Conservation (phyloP, 495 filamentous ascomycete species). For the Aspergillus bridgeri region DNA sequence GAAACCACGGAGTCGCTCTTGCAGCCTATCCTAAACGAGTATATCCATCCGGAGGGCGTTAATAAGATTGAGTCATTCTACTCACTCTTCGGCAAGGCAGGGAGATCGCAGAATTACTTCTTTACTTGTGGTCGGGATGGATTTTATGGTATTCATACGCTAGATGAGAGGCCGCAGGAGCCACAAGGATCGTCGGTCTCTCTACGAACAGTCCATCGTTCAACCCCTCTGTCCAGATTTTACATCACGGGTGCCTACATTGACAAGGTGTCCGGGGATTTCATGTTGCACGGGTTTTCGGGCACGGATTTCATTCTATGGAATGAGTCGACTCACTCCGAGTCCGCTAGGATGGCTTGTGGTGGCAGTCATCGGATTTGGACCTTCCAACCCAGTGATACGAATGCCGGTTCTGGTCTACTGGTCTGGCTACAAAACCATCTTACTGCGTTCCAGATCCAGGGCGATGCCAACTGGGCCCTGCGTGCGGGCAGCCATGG, state of each 20-base stretch:
- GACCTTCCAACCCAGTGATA: constrained; percentile 43
- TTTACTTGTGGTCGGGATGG: constrained; percentile 75
- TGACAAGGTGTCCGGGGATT: constrained; percentile 36
- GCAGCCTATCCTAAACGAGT: constrained; percentile 23
- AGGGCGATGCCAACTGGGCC: constrained; percentile 42
- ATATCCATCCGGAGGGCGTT: constrained; percentile 59
- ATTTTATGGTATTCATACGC: constrained; percentile 56
- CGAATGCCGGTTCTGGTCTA: constrained; percentile 24
- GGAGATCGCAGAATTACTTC: constrained; percentile 26
- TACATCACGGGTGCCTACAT: constrained; percentile 68
- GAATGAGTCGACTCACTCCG: constrained; percentile 63
- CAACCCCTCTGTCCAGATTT: constrained; percentile 58
- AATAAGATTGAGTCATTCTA: constrained; percentile 54
- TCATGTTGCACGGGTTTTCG: constrained; percentile 78
- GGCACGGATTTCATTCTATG: constrained; percentile 74
- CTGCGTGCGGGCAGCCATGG: constrained; percentile 75
- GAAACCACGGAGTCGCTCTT: constrained; percentile 15
- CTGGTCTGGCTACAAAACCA: constrained; percentile 53
- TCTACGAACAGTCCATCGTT: constrained; percentile 48
- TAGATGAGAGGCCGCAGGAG: constrained; percentile 5
- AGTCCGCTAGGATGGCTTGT: constrained; percentile 68
- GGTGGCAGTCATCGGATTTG: constrained; percentile 79
- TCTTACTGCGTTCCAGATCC: constrained; percentile 48
- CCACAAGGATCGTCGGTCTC: constrained; percentile 8
- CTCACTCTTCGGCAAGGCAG: constrained; percentile 9